phyloP scores from a whole-genome alignment of 2,329 filamentous ascomycete species.

The Neurospora sp. region DNA sequence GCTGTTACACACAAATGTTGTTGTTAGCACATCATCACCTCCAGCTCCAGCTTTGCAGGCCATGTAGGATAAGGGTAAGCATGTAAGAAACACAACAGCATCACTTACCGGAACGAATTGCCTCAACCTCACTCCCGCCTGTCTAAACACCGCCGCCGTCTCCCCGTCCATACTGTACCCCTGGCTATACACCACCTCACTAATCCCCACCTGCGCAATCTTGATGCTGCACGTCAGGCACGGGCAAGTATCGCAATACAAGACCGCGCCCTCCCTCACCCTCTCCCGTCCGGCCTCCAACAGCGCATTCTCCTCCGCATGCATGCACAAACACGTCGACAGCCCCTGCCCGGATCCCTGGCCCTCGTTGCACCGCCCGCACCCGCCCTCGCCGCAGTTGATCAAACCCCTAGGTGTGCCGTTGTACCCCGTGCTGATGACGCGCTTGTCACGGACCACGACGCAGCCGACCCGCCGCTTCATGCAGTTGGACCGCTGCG shows the following conservation, averaged over 20 bases:
- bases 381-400: conserved; percentile 92
- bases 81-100: conserved; percentile 3
- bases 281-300: conserved; percentile 88
- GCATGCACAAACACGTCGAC: conserved; percentile 87
- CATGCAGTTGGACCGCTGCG: conserved; percentile 94
- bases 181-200: conserved; percentile 89
- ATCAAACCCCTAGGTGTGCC: conserved; percentile 81
- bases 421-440: conserved; percentile 95
- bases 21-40: conserved; percentile 2
- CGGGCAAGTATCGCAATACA: conserved; percentile 95
- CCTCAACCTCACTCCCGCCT: conserved; percentile 74
- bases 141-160: conserved; percentile 69
- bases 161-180: conserved; percentile 89
- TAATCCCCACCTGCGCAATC: conserved; percentile 92
- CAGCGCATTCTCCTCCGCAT: conserved; percentile 95
- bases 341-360: conserved; percentile 60
- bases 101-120: conserved; percentile 74
- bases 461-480: conserved; percentile 93
- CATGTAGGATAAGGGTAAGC: not conserved
- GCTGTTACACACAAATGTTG: conserved; percentile 29
- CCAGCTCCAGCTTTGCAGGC: not conserved
- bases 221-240: conserved; percentile 98
- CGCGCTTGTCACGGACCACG: conserved; percentile 72
- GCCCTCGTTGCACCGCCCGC: conserved; percentile 73
- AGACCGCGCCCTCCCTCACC: conserved; percentile 67